These are phyloP conservation scores for Obba rivulosa DNA, from an alignment of 768 basidiomycete species.

Conservation along the genomic window DNA sequence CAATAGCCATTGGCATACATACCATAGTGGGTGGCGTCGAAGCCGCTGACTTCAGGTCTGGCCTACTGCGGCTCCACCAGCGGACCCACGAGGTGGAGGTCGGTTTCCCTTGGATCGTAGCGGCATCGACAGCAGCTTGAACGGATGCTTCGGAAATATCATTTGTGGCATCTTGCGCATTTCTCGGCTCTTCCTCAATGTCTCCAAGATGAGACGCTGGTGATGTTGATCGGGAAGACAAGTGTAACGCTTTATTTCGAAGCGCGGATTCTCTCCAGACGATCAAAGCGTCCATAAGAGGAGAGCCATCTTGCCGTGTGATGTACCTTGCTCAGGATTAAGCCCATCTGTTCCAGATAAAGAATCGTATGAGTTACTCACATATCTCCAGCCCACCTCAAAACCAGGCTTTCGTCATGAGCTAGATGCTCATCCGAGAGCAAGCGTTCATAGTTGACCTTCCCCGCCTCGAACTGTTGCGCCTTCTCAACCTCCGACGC, in stretches of 20 bases:
- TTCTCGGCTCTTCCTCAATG: slow-evolving; percentile 22
- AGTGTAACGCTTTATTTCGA: slow-evolving; percentile 17
- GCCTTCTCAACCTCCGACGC: slow-evolving; percentile 47
- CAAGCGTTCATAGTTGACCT: slow-evolving; percentile 61
- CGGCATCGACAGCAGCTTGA: slow-evolving; percentile 4
- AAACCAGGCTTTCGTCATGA: slow-evolving; percentile 59
- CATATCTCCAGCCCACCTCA: slow-evolving; percentile 67
- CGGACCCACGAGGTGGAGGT: slow-evolving; percentile 71
- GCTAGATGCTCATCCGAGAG: slow-evolving; percentile 60
- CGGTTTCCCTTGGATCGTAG: slow-evolving; percentile 20
- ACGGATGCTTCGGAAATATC: slow-evolving; percentile 2
- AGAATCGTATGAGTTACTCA: slow-evolving; percentile 36
- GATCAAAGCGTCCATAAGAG: slow-evolving; percentile 68
- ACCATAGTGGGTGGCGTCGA: slow-evolving; percentile 3
- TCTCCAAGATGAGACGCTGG: slow-evolving; percentile 23
- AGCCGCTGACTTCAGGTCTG: slow-evolving; percentile 1
- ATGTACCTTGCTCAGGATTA: slow-evolving; percentile 52
- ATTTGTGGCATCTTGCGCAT: background rate
- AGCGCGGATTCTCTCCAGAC: slow-evolving; percentile 55
- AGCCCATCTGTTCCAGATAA: too few relatives aligned
- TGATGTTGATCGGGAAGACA: slow-evolving; percentile 29
- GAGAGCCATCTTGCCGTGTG: slow-evolving; percentile 68
- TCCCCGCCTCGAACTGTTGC: slow-evolving; percentile 50
- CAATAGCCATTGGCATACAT: background rate
- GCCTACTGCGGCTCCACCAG: slow-evolving; percentile 72